Percentiles rank a stretch among this genome's conserved stretches.
phyloP scores from a whole-genome alignment of 1,284 basidiomycete species.

The Fomitiporia mediterranea region DNA sequence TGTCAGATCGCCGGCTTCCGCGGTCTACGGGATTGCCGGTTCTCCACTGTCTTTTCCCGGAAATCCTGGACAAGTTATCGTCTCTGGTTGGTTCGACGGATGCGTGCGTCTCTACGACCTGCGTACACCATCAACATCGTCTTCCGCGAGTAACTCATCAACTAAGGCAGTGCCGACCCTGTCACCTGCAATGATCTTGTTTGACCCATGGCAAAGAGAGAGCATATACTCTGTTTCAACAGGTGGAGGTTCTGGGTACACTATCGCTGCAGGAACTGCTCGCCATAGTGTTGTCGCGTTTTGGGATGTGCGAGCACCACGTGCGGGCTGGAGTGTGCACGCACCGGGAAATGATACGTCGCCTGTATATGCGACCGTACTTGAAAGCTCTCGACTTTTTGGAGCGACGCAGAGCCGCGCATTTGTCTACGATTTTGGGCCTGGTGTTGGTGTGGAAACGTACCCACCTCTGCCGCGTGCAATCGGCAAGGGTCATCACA shows the following conservation, averaged over 20 bases:
- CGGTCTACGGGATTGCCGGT: constrained; percentile 61
- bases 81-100: constrained; percentile 78
- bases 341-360: constrained; percentile 70
- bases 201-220: constrained; percentile 63
- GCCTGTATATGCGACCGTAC: constrained; percentile 63
- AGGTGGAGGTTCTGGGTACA: constrained; percentile 59
- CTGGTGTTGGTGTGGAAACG: constrained; percentile 48
- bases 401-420: constrained; percentile 68
- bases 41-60: constrained; percentile 56
- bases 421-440: constrained; percentile 74
- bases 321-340: constrained; percentile 65
- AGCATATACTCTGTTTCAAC: constrained; percentile 68
- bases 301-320: constrained; percentile 65
- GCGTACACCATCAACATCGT: constrained; percentile 37
- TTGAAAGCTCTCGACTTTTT: constrained; percentile 71
- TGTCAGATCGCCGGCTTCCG: constrained; percentile 26
- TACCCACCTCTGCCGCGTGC: constrained; percentile 45
- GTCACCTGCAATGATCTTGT: constrained; percentile 51
- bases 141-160: constrained; percentile 13
- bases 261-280: constrained; percentile 68
- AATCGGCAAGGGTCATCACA: constrained; percentile 26
- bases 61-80: constrained; percentile 64
- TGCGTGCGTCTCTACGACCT: constrained; percentile 66
- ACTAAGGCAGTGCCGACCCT: constrained; percentile 31
- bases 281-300: constrained; percentile 70